Evolutionary conservation across 2,329 filamentous ascomycete species (phyloP), one percentile per base, ranked within the genome.

Genomic region (Botryosphaeria dothidea): DNA sequence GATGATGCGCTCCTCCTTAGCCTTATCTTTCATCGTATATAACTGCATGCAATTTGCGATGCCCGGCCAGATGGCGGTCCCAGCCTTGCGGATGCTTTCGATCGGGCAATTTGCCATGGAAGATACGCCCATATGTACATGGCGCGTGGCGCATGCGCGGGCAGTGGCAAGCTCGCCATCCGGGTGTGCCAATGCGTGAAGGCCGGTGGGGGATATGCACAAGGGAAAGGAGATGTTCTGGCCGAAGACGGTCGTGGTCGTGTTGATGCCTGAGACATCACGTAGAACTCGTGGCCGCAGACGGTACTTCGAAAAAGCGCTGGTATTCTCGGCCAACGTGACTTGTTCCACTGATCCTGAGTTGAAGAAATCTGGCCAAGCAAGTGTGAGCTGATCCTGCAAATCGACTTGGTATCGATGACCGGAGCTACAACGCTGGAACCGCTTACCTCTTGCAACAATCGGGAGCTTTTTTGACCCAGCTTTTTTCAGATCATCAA

Each of bases 11-110:
- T 29, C 36, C 54, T 0, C 82, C 79, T 71, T 88, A 86, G 2
- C 87, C 81, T 0, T 86, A 23, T 58, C 54, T 15, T 19, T n/a
- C 23, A 58, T 89, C 36, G 75, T 72, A 6, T 79, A 77, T 0
- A 85, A 83, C 63, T 81, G 81, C 2, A 81, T 63, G 36, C 80
- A 78, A 25, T 77, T 68, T 19, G 75, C 77, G 9, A 76, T 13
- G 4, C 68, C 0, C 74, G 73, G 23, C 74, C 70, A 0, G 7
- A 69, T 57, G 0, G 65, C 69, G 0, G 88, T 73, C 1, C 75
- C 75, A 66, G 83, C 82, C 17, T 83, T 84, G 3, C 54, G 54
- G 0, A 82, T 78, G 8, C 73, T 73, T 52, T 78, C 75, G 25
- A 82, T 73, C 7, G 77, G 73, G 54, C 76, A 75, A 8, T 78